Conservation (phyloP, 2,329 filamentous ascomycete species). For the Alternaria burnsii region DNA sequence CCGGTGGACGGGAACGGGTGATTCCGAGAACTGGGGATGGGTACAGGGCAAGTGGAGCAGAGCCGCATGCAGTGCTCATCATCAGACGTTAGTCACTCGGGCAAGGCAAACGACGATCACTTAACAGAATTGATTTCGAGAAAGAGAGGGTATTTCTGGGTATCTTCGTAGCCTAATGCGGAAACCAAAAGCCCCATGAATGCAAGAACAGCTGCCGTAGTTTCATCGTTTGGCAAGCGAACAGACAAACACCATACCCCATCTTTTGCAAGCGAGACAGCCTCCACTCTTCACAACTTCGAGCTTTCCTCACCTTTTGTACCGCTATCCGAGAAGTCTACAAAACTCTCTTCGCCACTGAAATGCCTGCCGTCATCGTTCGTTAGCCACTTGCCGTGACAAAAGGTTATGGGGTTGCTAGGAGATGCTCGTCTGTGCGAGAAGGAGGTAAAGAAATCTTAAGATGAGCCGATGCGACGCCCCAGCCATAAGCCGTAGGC, state of each 20-base stretch:
- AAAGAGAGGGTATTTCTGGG: neutral
- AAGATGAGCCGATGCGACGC: neutral
- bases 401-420: neutral
- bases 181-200: neutral
- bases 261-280: neutral
- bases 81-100: neutral
- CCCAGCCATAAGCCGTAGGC: neutral
- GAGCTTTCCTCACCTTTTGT: slow-evolving; percentile 23
- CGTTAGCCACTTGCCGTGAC: slow-evolving; percentile 12
- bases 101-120: neutral
- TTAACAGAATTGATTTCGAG: neutral
- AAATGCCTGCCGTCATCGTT: slow-evolving; percentile 38
- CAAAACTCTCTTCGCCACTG: slow-evolving; percentile 49
- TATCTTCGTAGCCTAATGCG: neutral
- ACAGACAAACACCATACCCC: neutral
- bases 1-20: neutral
- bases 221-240: neutral
- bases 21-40: neutral
- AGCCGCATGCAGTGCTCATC: neutral
- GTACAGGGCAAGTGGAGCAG: neutral
- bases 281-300: slow-evolving; percentile 33
- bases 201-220: neutral
- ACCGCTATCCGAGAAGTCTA: slow-evolving; percentile 37
- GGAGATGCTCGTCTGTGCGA: neutral
- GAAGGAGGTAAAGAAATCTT: neutral